These are phyloP conservation scores for Fomitopsis serialis DNA, from an alignment of 768 basidiomycete species.

Conservation along the genomic window DNA sequence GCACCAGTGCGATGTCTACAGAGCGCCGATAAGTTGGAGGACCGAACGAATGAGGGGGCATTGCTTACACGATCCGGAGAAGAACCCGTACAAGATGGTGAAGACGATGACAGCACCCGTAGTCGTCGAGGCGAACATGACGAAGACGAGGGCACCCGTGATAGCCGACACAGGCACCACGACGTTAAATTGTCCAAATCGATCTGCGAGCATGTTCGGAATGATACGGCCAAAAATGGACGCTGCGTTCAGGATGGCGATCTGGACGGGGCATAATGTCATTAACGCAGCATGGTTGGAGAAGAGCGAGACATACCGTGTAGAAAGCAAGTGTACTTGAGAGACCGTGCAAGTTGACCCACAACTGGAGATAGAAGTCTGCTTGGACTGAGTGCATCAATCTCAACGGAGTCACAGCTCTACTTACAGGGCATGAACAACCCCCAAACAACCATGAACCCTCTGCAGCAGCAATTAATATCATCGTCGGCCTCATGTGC, in stretches of 20 bases:
- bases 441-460: conserved; percentile 7
- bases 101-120: conserved; percentile 32
- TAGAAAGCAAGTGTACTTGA: conserved; percentile 13
- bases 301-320: conserved; percentile 1
- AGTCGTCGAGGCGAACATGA: conserved; percentile 29
- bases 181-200: conserved; percentile 42
- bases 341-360: conserved; percentile 8
- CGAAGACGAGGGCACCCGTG: conserved; percentile 33
- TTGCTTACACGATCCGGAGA: conserved; percentile 34
- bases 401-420: not conserved
- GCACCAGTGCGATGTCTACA: conserved; percentile 9
- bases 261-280: conserved; percentile 21
- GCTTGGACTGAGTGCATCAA: not conserved
- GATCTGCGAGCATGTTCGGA: conserved; percentile 48
- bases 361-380: conserved; percentile 16
- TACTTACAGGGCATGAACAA: conserved; percentile 14
- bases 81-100: conserved; percentile 40
- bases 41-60: not conserved
- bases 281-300: not conserved
- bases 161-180: conserved; percentile 26
- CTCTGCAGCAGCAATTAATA: not conserved
- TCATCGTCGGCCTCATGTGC: no score
- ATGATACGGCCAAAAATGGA: conserved; percentile 50
- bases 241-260: conserved; percentile 47
- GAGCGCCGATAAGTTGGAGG: not conserved